These are phyloP conservation scores for Aethionema arabicum DNA, from an alignment of 345 rosid genomes.

Conservation along the genomic window DNA sequence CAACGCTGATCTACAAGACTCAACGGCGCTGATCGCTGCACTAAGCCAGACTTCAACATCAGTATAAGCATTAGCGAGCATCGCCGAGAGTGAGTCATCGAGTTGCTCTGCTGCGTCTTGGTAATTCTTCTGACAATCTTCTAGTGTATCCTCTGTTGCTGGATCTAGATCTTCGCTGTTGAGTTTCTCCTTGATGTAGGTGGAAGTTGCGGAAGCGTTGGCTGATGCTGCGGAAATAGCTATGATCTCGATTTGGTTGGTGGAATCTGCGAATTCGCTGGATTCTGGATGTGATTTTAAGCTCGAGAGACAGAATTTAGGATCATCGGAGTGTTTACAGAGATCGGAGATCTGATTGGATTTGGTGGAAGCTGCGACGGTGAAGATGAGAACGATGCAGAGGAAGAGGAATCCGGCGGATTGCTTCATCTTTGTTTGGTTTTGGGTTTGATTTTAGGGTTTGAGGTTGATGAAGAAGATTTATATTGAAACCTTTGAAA, in stretches of 20 bases:
- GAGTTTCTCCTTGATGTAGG: conserved; percentile 36
- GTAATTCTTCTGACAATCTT: conserved; percentile 57
- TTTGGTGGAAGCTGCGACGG: conserved; percentile 9
- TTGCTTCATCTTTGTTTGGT: conserved; percentile 26
- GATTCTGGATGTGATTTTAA: conserved; percentile 41
- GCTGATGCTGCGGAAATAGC: conserved; percentile 44
- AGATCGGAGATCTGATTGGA: conserved; percentile 22
- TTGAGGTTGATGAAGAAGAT: not conserved
- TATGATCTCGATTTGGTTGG: conserved; percentile 45
- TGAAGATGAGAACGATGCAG: conserved; percentile 13
- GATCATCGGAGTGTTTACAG: conserved; percentile 37
- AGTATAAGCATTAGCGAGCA: conserved; percentile 37
- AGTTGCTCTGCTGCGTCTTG: conserved; percentile 57
- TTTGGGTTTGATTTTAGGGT: not conserved
- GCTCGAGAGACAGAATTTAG: conserved; percentile 48
- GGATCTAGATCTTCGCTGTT: conserved; percentile 38
- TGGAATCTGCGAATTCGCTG: conserved; percentile 33
- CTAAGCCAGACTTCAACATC: conserved; percentile 46
- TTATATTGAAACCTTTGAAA: conserved; percentile 24
- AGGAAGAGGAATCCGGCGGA: conserved; percentile 25
- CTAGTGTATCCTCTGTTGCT: conserved; percentile 40
- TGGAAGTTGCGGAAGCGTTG: conserved; percentile 43
- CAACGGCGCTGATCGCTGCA: conserved; percentile 45
- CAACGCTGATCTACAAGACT: conserved; percentile 41
- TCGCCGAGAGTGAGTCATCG: conserved; percentile 50